phyloP scores from a whole-genome alignment of 202 grass and related monocot species.

The Saccharum hybrid region DNA sequence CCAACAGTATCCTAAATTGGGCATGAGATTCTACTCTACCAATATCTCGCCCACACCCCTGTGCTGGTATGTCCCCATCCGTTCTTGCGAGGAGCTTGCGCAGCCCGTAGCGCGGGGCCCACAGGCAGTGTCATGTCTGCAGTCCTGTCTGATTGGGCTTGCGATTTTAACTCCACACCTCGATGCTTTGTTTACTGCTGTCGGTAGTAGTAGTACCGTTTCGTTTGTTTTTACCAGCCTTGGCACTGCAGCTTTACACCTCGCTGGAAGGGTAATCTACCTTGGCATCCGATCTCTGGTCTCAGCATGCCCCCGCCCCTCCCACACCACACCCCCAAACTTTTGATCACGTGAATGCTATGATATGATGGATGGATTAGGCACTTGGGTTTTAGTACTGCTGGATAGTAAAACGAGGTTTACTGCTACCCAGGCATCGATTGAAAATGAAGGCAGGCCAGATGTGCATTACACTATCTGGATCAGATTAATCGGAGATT shows the following conservation, averaged over 20 bases:
- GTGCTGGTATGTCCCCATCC: too few relatives aligned
- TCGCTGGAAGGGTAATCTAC: slow-evolving; percentile 22
- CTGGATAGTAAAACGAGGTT: background rate
- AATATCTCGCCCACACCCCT: too few relatives aligned
- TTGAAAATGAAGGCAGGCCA: background rate
- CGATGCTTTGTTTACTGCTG: too few relatives aligned
- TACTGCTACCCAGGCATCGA: background rate
- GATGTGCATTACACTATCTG: background rate
- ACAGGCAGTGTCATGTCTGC: too few relatives aligned
- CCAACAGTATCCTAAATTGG: too few relatives aligned
- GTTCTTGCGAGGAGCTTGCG: too few relatives aligned
- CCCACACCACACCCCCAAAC: too few relatives aligned
- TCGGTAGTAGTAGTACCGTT: background rate
- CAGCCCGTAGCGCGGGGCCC: too few relatives aligned
- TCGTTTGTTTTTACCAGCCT: slow-evolving; percentile 40
- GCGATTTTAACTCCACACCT: too few relatives aligned
- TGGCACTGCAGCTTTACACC: background rate
- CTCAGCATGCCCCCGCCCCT: too few relatives aligned
- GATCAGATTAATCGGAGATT: slow-evolving; percentile 11
- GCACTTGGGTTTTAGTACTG: slow-evolving; percentile 4
- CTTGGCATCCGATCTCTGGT: slow-evolving; percentile 7
- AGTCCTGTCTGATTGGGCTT: too few relatives aligned
- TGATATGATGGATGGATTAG: slow-evolving; percentile 32
- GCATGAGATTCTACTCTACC: too few relatives aligned
- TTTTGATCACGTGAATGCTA: slow-evolving; percentile 47